A percentile compares a stretch with the other conserved stretches of the same genome.
These are phyloP conservation scores for Lactuca sativa DNA, from an alignment of 129 eudicot species.

Conservation along the genomic window DNA sequence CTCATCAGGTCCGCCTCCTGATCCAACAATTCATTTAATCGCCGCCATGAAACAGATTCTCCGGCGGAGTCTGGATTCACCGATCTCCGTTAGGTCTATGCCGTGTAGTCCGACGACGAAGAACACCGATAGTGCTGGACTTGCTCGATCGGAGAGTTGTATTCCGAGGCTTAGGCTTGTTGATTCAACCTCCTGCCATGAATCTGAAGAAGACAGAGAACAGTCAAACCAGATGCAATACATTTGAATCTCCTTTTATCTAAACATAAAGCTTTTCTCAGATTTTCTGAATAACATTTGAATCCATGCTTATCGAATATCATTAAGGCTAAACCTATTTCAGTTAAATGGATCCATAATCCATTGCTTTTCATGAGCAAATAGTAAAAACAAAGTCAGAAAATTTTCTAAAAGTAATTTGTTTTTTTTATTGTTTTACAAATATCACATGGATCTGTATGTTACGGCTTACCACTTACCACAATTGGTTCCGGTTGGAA, in stretches of 20 bases:
- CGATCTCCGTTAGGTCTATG: slow-evolving; percentile 51
- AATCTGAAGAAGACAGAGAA: slow-evolving; percentile 34
- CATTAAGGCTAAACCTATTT: neutral
- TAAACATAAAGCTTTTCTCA: neutral
- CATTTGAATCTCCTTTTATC: neutral
- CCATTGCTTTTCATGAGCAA: neutral
- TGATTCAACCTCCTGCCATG: slow-evolving; percentile 28
- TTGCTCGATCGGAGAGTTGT: slow-evolving; percentile 63
- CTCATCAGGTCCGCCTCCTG: slow-evolving; percentile 49
- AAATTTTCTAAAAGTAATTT: neutral
- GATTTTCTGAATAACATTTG: slow-evolving; percentile 2
- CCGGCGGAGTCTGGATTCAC: slow-evolving; percentile 65
- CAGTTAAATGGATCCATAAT: too few relatives aligned
- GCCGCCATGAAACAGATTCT: slow-evolving; percentile 61
- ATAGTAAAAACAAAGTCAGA: neutral
- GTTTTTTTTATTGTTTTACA: neutral
- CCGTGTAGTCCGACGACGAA: slow-evolving; percentile 58
- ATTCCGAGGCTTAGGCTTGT: slow-evolving; percentile 45
- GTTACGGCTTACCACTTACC: too few relatives aligned
- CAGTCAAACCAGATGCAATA: slow-evolving; percentile 9
- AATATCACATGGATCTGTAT: neutral
- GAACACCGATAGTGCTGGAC: neutral
- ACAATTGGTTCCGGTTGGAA: too few relatives aligned
- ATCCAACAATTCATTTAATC: slow-evolving; percentile 56
- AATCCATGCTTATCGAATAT: neutral